Percentiles rank a stretch among this genome's conserved stretches.
These are phyloP conservation scores for Ceratobasidium sp. DNA, from an alignment of 1,284 basidiomycete genomes.

Conservation along the genomic window DNA sequence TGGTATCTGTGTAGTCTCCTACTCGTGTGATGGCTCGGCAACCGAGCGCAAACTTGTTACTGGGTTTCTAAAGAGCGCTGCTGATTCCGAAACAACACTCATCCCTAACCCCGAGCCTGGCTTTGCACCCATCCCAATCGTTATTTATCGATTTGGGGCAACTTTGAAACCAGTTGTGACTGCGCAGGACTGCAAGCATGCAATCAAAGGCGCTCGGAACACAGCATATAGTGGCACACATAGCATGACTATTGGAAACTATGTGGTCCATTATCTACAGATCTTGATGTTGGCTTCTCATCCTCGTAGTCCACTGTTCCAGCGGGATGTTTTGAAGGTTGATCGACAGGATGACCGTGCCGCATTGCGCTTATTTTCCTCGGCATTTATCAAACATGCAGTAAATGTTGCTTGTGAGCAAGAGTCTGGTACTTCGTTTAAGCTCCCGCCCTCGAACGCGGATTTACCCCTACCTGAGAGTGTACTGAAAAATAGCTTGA, in stretches of 20 bases:
- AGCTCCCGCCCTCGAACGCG: background rate
- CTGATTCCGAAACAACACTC: background rate
- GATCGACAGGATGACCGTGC: slow-evolving; percentile 56
- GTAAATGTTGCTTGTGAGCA: background rate
- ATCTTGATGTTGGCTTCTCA: slow-evolving; percentile 42
- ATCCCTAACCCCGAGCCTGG: slow-evolving; percentile 39
- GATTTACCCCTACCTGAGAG: background rate
- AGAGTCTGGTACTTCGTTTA: background rate
- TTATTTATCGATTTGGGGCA: slow-evolving; percentile 31
- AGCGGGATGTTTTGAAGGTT: slow-evolving; percentile 50
- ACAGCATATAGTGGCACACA: slow-evolving; percentile 48
- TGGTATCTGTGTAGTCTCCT: slow-evolving; percentile 45
- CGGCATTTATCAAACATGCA: slow-evolving; percentile 44
- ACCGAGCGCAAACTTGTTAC: slow-evolving; percentile 46
- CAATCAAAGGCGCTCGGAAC: slow-evolving; percentile 49
- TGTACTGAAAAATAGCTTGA: slow-evolving; percentile 2
- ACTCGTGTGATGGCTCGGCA: slow-evolving; percentile 47
- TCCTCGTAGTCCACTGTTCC: slow-evolving; percentile 46
- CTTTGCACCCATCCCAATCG: background rate
- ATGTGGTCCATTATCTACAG: slow-evolving; percentile 43
- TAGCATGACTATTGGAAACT: slow-evolving; percentile 45
- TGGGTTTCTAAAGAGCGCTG: slow-evolving; percentile 36
- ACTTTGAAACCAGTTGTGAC: slow-evolving; percentile 42
- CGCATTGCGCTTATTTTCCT: slow-evolving; percentile 50
- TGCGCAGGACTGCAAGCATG: slow-evolving; percentile 52